Conservation (phyloP, 139 green algal species). For the Volvox reticuliferus region DNA sequence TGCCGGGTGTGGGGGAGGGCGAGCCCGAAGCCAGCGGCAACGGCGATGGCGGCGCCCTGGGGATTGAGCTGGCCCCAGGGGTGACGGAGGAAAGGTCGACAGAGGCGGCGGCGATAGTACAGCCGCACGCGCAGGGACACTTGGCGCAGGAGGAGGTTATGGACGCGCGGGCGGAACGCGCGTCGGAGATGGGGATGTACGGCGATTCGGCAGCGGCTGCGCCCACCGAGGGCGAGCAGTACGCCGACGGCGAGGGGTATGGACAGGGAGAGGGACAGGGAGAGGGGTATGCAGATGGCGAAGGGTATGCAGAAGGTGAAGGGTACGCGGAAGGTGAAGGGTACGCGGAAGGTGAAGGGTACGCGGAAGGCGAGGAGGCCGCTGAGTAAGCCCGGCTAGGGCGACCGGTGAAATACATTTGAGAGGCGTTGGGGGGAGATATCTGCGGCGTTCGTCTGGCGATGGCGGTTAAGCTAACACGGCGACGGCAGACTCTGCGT, state of each 20-base stretch:
- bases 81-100: constrained; percentile 17
- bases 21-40: constrained; percentile 11
- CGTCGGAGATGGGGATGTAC: background rate
- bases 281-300: background rate
- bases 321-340: background rate
- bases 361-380: background rate
- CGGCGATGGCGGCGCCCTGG: background rate
- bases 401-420: background rate
- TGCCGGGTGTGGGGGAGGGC: background rate
- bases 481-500: too few species aligned
- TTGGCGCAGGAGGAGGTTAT: constrained; percentile 27
- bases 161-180: background rate
- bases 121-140: constrained; percentile 28
- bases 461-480: too few species aligned
- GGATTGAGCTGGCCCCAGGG: background rate
- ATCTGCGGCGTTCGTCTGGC: too few species aligned
- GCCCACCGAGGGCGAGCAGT: background rate
- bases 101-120: background rate
- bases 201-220: background rate
- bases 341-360: background rate
- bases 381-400: background rate
- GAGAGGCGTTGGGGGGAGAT: too few species aligned
- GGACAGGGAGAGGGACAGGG: background rate
- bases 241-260: background rate
- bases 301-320: background rate